Evolutionary conservation across 257 asterid genomes (phyloP), one percentile per base, ranked within the genome.

Genomic region (Jaltomata sinuosa): DNA sequence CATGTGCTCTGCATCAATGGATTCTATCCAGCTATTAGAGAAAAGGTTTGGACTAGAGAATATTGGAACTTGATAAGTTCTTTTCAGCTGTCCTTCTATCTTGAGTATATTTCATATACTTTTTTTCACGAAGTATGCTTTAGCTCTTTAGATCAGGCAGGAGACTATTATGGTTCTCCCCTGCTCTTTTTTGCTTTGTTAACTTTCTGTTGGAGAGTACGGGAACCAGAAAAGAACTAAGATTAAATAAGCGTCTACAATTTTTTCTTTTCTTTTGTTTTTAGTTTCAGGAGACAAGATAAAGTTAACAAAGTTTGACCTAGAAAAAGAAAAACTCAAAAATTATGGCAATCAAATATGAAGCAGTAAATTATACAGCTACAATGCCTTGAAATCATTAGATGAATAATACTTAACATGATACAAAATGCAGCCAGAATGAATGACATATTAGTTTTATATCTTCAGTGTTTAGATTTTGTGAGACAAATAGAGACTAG

Each of bases 91-190:
- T 59, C 9, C 69, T 11, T 27, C 36, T 27, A 61, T 61, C 69
- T 61, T 61, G 36, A 61, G 47, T 57, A 81, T 88, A 88, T 88
- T 86, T 86, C 57, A 27, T 27, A 27, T 27, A 36, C 71, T 27
- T 57, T 14, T 47, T 50, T 50, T 50, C 4, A 21, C 38, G 8
- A 5, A 27, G 18, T 12, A 64, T 31, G 25, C 76, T 65, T 32
- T 69, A 69, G 52, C 31, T 34, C 9, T 36, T 69, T 69, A 68
- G 31, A 19, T 3, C 15, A 68, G 19, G 52, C 19, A 36, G 19
- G 79, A 36, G 50, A 69, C 10, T 69, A n/a, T 21, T 19, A 36
- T n/a, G 36, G 27, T 19, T 36, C 31, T 34, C 49, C 29, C 50
- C 4, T 45, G 42, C 57, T 6, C 4, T 1, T 42, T 29, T 38